Conservation (phyloP, 495 filamentous ascomycete species). For the Daldinia childiae region DNA sequence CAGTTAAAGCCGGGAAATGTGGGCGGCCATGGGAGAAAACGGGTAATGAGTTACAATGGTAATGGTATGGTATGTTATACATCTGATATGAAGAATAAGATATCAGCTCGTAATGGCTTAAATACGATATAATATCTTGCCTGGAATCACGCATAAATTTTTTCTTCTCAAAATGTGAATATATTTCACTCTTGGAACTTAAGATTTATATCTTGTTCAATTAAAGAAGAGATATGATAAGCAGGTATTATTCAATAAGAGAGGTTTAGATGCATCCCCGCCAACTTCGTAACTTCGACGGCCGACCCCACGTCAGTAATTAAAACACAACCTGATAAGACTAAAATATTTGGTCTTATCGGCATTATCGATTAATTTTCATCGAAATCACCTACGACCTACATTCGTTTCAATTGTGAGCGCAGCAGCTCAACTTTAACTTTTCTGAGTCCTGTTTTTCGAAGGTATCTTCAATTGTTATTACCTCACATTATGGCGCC, state of each 20-base stretch:
- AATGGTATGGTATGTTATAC: constrained; percentile 27
- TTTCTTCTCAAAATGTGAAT: background rate
- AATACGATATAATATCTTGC: constrained; percentile 17
- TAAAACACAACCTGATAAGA: constrained; percentile 31
- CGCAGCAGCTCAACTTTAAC: background rate
- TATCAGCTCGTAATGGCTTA: constrained; percentile 31
- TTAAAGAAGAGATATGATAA: background rate
- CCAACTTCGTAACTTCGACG: background rate
- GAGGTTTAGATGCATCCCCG: background rate
- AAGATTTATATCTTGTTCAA: background rate
- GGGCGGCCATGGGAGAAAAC: constrained; percentile 10
- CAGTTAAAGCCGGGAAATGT: constrained; percentile 25
- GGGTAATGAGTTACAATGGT: constrained; percentile 30
- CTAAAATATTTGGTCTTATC: constrained; percentile 43
- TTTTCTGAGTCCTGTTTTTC: background rate
- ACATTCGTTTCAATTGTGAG: constrained; percentile 4
- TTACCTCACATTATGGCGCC: constrained; percentile 51
- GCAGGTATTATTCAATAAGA: constrained; percentile 14
- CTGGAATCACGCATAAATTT: background rate
- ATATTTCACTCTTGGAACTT: background rate
- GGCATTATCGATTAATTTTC: constrained; percentile 37
- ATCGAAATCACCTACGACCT: constrained; percentile 3
- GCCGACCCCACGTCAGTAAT: constrained; percentile 14
- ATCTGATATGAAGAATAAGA: constrained; percentile 38
- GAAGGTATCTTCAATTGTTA: background rate